These are phyloP conservation scores for Trametes pubescens DNA, from an alignment of 1,284 basidiomycete species.

Conservation along the genomic window DNA sequence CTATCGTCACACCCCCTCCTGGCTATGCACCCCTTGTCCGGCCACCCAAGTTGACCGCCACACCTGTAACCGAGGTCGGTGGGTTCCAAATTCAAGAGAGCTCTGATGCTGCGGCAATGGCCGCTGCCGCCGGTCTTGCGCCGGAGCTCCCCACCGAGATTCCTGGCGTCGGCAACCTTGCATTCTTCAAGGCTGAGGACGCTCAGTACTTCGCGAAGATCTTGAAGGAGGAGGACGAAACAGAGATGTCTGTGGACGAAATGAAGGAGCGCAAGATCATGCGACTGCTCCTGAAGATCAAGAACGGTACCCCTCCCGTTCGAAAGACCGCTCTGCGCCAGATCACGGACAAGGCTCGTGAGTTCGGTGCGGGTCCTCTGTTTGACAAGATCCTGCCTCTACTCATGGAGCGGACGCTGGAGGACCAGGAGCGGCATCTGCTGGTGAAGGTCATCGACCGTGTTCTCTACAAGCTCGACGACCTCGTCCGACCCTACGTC, in stretches of 20 bases:
- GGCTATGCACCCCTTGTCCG: constrained; percentile 90
- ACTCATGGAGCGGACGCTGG: constrained; percentile 98
- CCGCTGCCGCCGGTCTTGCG: constrained; percentile 90
- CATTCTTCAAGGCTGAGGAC: constrained; percentile 99
- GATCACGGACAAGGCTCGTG: constrained; percentile 99
- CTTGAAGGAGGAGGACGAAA: constrained; percentile 93
- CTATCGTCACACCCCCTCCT: constrained; percentile 92
- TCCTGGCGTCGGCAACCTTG: constrained; percentile 95
- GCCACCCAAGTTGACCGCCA: constrained; percentile 81
- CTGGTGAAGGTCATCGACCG: constrained; percentile 99
- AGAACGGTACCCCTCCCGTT: constrained; percentile 98
- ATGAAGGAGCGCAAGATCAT: constrained; percentile 99
- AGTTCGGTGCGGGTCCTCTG: constrained; percentile 98
- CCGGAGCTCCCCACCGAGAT: constrained; percentile 99
- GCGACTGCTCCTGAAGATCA: constrained; percentile 99
- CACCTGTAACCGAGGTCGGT: constrained; percentile 74
- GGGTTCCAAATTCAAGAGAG: constrained; percentile 98
- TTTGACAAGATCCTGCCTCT: constrained; percentile 99
- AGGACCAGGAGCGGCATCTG: constrained; percentile 98
- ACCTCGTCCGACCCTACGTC: constrained; percentile 98
- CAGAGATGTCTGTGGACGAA: constrained; percentile 95
- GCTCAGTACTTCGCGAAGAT: constrained; percentile 99
- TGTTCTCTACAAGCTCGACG: constrained; percentile 98
- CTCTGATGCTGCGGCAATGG: constrained; percentile 85
- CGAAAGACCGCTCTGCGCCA: constrained; percentile 97